Conservation (phyloP, 2,329 filamentous ascomycete species). For the Alternaria incomplexa region DNA sequence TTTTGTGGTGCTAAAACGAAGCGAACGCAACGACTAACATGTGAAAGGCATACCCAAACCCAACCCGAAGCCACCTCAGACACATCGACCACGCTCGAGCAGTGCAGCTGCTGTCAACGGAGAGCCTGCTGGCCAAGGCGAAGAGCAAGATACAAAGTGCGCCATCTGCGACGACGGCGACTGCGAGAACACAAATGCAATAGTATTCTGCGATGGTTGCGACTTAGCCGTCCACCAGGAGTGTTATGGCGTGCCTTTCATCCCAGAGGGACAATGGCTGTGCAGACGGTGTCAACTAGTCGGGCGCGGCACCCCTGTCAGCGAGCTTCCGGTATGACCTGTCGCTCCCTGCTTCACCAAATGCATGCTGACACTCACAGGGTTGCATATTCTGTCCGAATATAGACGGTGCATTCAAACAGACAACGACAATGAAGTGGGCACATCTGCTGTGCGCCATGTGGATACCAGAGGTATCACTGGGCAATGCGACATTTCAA, state of each 20-base stretch:
- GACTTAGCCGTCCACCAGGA: conserved; percentile 98
- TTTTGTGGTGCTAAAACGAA: not conserved
- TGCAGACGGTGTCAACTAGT: conserved; percentile 97
- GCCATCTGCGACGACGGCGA: conserved; percentile 99
- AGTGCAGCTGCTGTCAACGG: conserved; percentile 95
- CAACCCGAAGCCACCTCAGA: conserved; percentile 94
- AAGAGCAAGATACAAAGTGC: conserved; percentile 97
- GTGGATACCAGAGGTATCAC: conserved; percentile 96
- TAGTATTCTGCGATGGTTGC: conserved; percentile 98
- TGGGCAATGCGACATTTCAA: conserved; percentile 97
- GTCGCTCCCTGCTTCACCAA: not conserved
- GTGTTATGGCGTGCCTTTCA: conserved; percentile 98
- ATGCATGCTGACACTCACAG: conserved; percentile 31
- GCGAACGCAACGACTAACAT: conserved; percentile 7
- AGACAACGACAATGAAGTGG: conserved; percentile 96
- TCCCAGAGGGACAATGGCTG: conserved; percentile 97
- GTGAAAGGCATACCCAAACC: conserved; percentile 79
- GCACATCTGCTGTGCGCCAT: conserved; percentile 94
- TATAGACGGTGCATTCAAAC: conserved; percentile 96
- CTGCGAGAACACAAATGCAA: conserved; percentile 98
- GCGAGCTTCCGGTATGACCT: conserved; percentile 48
- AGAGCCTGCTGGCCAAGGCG: conserved; percentile 77
- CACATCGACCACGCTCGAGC: conserved; percentile 88
- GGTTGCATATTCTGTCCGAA: conserved; percentile 96
- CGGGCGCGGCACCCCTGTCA: conserved; percentile 83